These are phyloP conservation scores for Curvularia verruculosa DNA, from an alignment of 2,329 filamentous ascomycete species.

Conservation along the genomic window DNA sequence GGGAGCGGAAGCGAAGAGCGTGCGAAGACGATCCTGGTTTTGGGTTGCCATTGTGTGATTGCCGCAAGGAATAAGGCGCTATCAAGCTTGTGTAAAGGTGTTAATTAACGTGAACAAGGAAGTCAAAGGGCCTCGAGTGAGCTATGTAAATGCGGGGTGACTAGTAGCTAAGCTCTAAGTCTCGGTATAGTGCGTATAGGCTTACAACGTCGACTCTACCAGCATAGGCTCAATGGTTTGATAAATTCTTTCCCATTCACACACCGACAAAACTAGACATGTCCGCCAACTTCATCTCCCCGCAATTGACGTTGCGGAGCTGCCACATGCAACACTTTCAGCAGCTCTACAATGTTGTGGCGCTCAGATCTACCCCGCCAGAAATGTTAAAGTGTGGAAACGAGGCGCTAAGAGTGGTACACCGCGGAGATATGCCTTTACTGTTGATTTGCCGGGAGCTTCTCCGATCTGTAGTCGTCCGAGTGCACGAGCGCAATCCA, in stretches of 20 bases:
- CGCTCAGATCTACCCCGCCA: slow-evolving; percentile 4
- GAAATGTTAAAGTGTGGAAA: slow-evolving; percentile 1
- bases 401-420: background rate
- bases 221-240: background rate
- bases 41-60: slow-evolving; percentile 26
- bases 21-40: slow-evolving; percentile 47
- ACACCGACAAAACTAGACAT: background rate
- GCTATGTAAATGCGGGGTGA: background rate
- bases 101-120: background rate
- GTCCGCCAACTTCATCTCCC: background rate
- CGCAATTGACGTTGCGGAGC: background rate
- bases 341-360: background rate
- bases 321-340: background rate
- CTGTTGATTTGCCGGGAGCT: background rate
- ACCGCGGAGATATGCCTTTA: background rate
- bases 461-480: background rate
- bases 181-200: background rate
- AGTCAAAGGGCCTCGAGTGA: background rate
- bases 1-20: slow-evolving; percentile 53
- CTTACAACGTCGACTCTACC: background rate
- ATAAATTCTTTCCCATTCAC: no score
- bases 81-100: background rate
- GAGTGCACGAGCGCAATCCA: background rate
- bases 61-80: background rate
- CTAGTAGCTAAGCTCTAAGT: background rate